Conservation (phyloP, 371 early-diverging fungal genomes). For the Entomophthora muscae region DNA sequence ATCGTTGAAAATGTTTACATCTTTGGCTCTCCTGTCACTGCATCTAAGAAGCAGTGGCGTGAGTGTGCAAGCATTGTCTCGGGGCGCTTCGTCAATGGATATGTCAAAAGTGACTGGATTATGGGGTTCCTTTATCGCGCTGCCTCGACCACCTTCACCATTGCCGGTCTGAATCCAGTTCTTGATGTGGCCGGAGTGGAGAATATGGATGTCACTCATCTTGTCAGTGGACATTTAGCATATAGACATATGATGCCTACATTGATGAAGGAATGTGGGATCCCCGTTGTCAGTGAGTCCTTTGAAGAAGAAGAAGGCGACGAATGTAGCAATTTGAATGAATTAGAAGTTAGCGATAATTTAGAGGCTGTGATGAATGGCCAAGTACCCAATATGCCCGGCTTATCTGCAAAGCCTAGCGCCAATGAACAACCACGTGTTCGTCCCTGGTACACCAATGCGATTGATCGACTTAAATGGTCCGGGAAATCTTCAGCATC, state of each 20-base stretch:
- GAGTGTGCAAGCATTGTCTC: conserved; percentile 60
- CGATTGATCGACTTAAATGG: not conserved
- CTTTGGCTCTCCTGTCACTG: conserved; percentile 72
- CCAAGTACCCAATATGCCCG: not conserved
- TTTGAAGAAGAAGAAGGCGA: conserved; percentile 28
- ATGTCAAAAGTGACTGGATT: conserved; percentile 76
- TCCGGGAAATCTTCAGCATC: not conserved
- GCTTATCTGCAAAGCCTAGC: not conserved
- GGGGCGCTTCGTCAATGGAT: conserved; percentile 82
- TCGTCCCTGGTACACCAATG: not conserved
- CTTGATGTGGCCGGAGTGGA: conserved; percentile 68
- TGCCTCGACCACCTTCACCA: conserved; percentile 17
- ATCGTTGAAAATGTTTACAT: conserved; percentile 76
- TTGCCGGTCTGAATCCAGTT: conserved; percentile 51
- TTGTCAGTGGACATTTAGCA: conserved; percentile 70
- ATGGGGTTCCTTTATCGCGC: conserved; percentile 83
- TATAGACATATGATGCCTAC: conserved; percentile 70
- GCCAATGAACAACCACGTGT: not conserved
- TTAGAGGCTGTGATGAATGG: conserved; percentile 4
- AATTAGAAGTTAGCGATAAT: conserved; percentile 5
- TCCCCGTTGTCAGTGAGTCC: conserved; percentile 48
- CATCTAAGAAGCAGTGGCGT: conserved; percentile 61
- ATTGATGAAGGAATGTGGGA: conserved; percentile 59
- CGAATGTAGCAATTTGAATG: not conserved
- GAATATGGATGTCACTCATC: conserved; percentile 61